Evolutionary conservation across 768 basidiomycete species (phyloP), one percentile per base, ranked within the genome.

Genomic region (Crassisporium funariophilum): DNA sequence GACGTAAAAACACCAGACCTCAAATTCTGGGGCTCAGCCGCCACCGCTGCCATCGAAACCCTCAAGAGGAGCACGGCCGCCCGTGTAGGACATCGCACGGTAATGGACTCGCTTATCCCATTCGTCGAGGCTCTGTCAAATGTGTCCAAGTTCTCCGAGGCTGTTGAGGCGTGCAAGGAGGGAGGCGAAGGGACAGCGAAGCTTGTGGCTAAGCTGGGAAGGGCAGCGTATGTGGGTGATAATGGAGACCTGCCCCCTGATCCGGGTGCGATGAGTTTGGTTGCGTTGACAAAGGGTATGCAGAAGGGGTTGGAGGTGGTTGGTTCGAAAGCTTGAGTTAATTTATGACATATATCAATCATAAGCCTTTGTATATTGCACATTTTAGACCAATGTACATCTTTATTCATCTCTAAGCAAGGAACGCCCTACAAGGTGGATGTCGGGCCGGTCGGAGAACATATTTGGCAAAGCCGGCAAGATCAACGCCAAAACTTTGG

Each of bases 211-310:
- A 42, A 42, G 25, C 29, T 42, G 24, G 41, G 41, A 10, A 25
- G 41, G 41, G 41, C 41, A 17, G 20, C 41, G 24, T 42, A 42
- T 17, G 41, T 42, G 11, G 33, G 25, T 12, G 41, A 42, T 11
- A 42, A n/a, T 4, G 41, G 41, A 1, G 33, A 42, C 19, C 16
- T 42, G 1, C 41, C 41, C 12, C 27, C 41, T 29, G 41, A 42
- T 29, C 41, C 41, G 6, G 41, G 41, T 31, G 41, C 41, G 25
- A 42, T 42, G 41, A 42, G 41, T 27, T 17, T 42, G 22, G 41
- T 42, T 1, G n/a, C 21, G 8, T 29, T 42, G 25, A 31, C 41
- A 4, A 24, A 16, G 11, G 41, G 41, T 7, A 42, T 42, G 25
- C 17, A 16, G 41, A 33, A 31, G 41, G 41, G 41, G 15, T 42